Percentiles rank a stretch among this genome's conserved stretches.
Evolutionary conservation across 192 early-diverging fungal genomes (phyloP).

Genomic region (Paraglomus brasilianum): DNA sequence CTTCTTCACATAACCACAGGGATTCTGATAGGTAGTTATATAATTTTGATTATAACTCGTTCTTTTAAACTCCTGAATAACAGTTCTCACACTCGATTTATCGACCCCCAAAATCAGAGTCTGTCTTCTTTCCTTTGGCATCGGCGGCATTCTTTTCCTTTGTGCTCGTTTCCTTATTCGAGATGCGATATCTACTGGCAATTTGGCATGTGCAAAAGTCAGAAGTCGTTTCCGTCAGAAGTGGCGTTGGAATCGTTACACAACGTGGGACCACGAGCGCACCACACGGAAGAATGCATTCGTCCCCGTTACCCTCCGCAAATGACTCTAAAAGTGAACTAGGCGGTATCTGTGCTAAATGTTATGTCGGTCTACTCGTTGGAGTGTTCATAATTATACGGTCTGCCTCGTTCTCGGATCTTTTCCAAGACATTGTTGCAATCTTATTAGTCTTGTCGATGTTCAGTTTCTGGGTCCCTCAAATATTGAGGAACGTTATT

Average conservation of each 20-base stretch:
- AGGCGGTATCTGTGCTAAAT: conserved; percentile 34
- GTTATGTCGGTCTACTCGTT: conserved; percentile 31
- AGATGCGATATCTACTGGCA: conserved; percentile 67
- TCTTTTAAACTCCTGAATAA: not conserved
- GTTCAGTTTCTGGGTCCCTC: conserved; percentile 82
- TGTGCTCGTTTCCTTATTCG: conserved; percentile 64
- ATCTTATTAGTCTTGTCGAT: conserved; percentile 42
- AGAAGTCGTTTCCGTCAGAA: conserved; percentile 44
- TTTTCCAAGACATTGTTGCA: conserved; percentile 46
- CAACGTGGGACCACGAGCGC: conserved; percentile 28
- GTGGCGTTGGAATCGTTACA: conserved; percentile 33
- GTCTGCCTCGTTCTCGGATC: not conserved
- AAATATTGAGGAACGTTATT: conserved; percentile 67
- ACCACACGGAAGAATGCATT: conserved; percentile 1
- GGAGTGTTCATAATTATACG: not conserved
- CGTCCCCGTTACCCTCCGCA: not conserved
- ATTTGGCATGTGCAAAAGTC: conserved; percentile 70
- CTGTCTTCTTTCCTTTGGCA: conserved; percentile 58
- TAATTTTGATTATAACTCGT: not conserved
- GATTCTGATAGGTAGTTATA: conserved; percentile 42
- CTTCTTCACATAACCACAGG: conserved; percentile 60
- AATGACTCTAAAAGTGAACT: conserved; percentile 7
- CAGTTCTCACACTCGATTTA: not conserved
- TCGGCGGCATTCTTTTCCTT: conserved; percentile 64
- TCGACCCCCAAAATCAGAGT: conserved; percentile 27